These are phyloP conservation scores for Saccharomyces mikatae DNA, from an alignment of 805 yeast species.

Conservation along the genomic window DNA sequence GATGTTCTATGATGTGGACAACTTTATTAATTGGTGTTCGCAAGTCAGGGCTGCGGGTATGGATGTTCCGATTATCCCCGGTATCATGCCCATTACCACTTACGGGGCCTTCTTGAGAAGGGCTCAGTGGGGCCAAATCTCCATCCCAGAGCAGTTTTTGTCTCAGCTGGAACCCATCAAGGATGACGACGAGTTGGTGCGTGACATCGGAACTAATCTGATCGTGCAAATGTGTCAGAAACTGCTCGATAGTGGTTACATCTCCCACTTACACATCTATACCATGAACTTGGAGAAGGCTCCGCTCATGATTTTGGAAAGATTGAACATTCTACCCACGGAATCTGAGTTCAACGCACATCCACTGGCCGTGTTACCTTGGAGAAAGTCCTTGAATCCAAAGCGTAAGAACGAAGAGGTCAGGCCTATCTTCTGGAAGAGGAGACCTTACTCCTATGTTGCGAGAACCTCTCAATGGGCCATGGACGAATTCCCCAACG, in stretches of 20 bases:
- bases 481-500: slow-evolving; percentile 94
- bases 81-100: slow-evolving; percentile 97
- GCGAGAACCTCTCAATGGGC: slow-evolving; percentile 79
- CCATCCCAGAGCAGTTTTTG: slow-evolving; percentile 66
- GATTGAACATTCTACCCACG: slow-evolving; percentile 45
- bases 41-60: slow-evolving; percentile 64
- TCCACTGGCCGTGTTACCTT: slow-evolving; percentile 44
- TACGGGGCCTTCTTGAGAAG: slow-evolving; percentile 88
- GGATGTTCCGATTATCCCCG: slow-evolving; percentile 85
- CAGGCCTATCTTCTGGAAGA: slow-evolving; percentile 94
- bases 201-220: slow-evolving; percentile 76
- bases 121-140: slow-evolving; percentile 87
- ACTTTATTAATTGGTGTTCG: slow-evolving; percentile 75
- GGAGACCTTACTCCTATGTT: slow-evolving; percentile 82
- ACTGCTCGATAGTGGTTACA: slow-evolving; percentile 59
- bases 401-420: slow-evolving; percentile 71
- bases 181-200: slow-evolving; percentile 82
- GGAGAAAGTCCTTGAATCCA: slow-evolving; percentile 86
- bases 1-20: slow-evolving; percentile 91
- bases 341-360: slow-evolving; percentile 30
- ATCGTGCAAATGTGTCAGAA: slow-evolving; percentile 76
- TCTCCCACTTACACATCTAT: slow-evolving; percentile 87
- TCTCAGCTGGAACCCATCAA: slow-evolving; percentile 69
- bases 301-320: slow-evolving; percentile 78
- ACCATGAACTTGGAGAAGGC: slow-evolving; percentile 96